Base-by-base conservation (phyloP, 2,329 filamentous ascomycete genomes). In the Cytospora leucostoma region DNA sequence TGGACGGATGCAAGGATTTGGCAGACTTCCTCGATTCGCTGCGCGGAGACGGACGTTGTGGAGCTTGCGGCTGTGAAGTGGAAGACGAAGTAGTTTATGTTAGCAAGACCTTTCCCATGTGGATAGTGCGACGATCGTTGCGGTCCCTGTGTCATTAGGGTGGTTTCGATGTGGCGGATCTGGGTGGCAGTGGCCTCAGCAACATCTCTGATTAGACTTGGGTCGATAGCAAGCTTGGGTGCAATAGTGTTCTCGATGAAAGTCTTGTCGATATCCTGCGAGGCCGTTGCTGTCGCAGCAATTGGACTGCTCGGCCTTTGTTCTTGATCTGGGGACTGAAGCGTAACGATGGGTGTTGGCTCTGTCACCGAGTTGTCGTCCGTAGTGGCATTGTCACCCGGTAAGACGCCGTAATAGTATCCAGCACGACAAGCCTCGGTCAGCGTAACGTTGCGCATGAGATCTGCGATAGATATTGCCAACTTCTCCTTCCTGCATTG, bases 111-210 rank as follows among this genome's bases (percentile, higher is more conserved):
- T 17, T 72, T 74, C 7, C 80, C 64, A 17, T 64, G 64, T 7
- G 57, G 15, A n/a, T 44, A 33, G 1, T 57, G 40, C 7, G 57
- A 60, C 12, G 61, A 58, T 10, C 61, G 47, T 32, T 60, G 54
- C 17, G 54, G 57, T 2, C 64, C 64, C 8, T 66, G 64, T 6
- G 61, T 66, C 38, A 66, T 75, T 71, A 83, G 77, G 7, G 75
- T 78, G 1, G 81, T 72, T 69, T 84, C 82, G 35, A 84, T 76
- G 63, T 74, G 77, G 27, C 76, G 76, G 2, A 80, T 75, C 69
- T 84, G 82, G 1, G 79, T 74, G 0, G 80, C 73, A 0, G 82
- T 79, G 0, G 82, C 80, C 61, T 82, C 79, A 0, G 79, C 74
- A 0, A 81, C 76, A 60, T 84, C 82, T 17, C 78, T 74, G 54